A percentile compares a stretch with the other conserved stretches of the same genome.
These are phyloP conservation scores for Cadophora sp. DNA, from an alignment of 2,329 filamentous ascomycete genomes.

Conservation along the genomic window DNA sequence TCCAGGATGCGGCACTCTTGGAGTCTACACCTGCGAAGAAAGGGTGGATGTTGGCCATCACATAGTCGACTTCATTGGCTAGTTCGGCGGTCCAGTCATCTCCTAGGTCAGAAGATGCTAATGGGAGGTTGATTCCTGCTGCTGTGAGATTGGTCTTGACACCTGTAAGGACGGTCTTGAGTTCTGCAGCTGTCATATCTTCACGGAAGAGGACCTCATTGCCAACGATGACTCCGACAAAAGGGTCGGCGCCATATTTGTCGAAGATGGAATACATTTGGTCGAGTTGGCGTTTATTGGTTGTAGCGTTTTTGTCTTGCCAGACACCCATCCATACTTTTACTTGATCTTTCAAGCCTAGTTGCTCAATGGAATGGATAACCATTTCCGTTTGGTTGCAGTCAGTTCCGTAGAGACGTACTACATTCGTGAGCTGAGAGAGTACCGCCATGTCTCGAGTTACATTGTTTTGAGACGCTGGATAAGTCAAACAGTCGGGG, in stretches of 20 bases:
- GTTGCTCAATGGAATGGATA: constrained; percentile 77
- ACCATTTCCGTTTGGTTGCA: constrained; percentile 98
- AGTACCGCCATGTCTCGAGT: constrained; percentile 91
- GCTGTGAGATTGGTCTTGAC: constrained; percentile 77
- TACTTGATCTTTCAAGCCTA: constrained; percentile 74
- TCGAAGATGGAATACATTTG: constrained; percentile 89
- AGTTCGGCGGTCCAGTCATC: constrained; percentile 82
- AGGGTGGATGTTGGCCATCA: constrained; percentile 97
- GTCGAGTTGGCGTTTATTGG: constrained; percentile 79
- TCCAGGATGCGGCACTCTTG: constrained; percentile 77
- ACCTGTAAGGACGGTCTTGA: constrained; percentile 68
- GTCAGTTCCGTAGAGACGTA: constrained; percentile 92
- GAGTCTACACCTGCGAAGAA: constrained; percentile 86
- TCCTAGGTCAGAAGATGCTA: constrained; percentile 89
- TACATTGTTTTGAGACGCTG: constrained; percentile 91
- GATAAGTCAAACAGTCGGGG: constrained; percentile 77
- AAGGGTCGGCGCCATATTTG: constrained; percentile 68
- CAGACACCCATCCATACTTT: constrained; percentile 96
- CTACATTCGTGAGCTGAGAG: constrained; percentile 85
- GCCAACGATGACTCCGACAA: constrained; percentile 82
- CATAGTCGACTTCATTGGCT: constrained; percentile 75
- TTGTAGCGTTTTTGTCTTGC: constrained; percentile 84
- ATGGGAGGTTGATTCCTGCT: constrained; percentile 70
- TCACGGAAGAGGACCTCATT: constrained; percentile 82
- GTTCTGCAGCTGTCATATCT: constrained; percentile 69